Evolutionary conservation across 2,329 filamentous ascomycete genomes (phyloP).

Genomic region (Chaetomiaceae sp.): DNA sequence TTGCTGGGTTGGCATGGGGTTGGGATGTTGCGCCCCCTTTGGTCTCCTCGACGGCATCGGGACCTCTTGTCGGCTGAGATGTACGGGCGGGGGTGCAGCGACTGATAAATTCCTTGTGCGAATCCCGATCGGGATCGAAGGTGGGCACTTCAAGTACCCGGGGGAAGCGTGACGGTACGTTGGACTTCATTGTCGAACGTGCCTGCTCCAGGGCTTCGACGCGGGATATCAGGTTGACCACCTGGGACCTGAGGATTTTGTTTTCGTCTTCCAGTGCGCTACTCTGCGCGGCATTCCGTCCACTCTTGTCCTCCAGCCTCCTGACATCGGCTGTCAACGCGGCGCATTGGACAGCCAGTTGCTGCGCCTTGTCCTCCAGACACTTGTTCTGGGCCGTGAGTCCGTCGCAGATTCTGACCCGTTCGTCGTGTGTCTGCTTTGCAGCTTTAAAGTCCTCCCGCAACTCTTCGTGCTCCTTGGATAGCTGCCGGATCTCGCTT

Average conservation of each 20-base stretch:
- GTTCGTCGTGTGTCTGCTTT: neutral
- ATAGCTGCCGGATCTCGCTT: slow-evolving; percentile 2
- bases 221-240: neutral
- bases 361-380: neutral
- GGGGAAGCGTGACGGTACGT: neutral
- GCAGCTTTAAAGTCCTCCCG: neutral
- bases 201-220: slow-evolving; percentile 2
- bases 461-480: neutral
- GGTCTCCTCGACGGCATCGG: neutral
- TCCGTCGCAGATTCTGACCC: neutral
- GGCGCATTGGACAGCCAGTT: neutral
- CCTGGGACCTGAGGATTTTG: neutral
- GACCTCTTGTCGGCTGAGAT: neutral
- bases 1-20: too few species aligned
- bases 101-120: neutral
- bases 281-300: neutral
- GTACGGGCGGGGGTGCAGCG: too few species aligned
- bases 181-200: neutral
- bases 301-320: neutral
- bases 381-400: neutral
- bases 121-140: neutral
- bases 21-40: too few species aligned
- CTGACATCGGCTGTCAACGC: neutral
- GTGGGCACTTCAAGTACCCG: slow-evolving; percentile 8
- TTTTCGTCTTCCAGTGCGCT: slow-evolving; percentile 8